Evolutionary conservation across 257 asterid species (phyloP), one percentile per base, ranked within the genome.

Genomic region (Gentiana macrophylla): DNA sequence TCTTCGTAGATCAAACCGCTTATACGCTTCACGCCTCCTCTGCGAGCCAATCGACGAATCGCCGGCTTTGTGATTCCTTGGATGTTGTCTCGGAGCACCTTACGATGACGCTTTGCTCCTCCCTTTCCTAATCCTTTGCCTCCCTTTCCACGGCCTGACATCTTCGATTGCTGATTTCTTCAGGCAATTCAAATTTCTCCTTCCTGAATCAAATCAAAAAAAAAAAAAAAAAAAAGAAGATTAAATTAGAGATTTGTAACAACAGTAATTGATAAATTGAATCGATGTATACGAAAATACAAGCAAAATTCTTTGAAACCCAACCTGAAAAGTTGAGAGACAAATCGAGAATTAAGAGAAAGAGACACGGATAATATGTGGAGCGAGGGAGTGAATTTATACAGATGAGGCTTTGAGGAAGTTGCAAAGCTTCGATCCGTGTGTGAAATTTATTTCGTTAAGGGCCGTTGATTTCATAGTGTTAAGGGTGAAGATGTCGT

Each of bases 111-210:
- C 15, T 70, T 70, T 3, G 76, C 76, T 37, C 76, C 76, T 8
- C 76, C 76, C 52, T 70, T 70, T 33, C 75, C 75, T 38, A 70
- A 62, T 8, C 75, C 75, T 49, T 70, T 70, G 4, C 75, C 75
- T 15, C 75, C 75, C 65, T 70, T 70, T 56, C 75, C 75, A 51
- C 75, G 71, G 0, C 75, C 75, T 1, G 75, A 70, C 75, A 70
- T 70, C 49, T 52, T 58, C 59, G 38, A 2, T 37, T 41, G 34
- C 53, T 61, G 41, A 7, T 0, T 34, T 2, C 2, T 3, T 9
- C 1, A 55, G 3, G 2, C 9, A 37, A 56, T 4, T 49, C 7
- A 4, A 2, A 32, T n/a, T 37, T 52, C 37, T 10, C 8, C 11
- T 52, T 3, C 12, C 24, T 24, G 24, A 24, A 24, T 24, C 24